Evolutionary conservation across 2,329 filamentous ascomycete species (phyloP), one percentile per base, ranked within the genome.

Genomic region (Trichophyton rubrum): DNA sequence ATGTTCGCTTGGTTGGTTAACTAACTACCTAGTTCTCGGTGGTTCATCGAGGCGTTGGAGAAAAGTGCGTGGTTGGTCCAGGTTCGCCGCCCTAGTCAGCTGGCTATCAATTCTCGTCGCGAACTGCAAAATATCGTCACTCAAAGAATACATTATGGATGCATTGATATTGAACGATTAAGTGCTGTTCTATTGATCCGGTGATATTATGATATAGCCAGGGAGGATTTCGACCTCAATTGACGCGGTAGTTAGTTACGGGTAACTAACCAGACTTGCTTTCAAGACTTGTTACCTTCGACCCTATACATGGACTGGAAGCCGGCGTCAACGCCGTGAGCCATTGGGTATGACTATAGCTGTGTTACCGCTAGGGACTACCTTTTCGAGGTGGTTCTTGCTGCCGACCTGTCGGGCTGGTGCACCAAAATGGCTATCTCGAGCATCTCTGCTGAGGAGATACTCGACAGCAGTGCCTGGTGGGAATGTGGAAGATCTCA

Each of bases 401-500:
- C 51, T 51, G 38, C 11, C 59, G 5, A 47, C 33, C 20, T 13
- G 47, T 24, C 49, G n/a, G 53, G 17, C 8, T 30, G 38, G 27
- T 20, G 30, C 17, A 11, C 38, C 30, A 8, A 59, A 20, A 59
- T 33, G 38, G 38, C 17, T 8, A 40, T n/a, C 17, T 53, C 38
- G 38, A 43, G 17, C 47, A 38, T 17, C 22, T 35, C 2, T 67
- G 43, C 24, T 43, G 27, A 60, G 66, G 58, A 63, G 56, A 6
- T 73, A 74, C 43, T 73, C 72, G 4, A 70, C 68, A 1, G 63
- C 66, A 13, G 20, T 64, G 2, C 59, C 64, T 2, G 64, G 59
- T 62, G 63, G 62, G 30, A 65, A 60, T 33, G 66, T 68, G 27
- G 58, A 30, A 33, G 65, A 70, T 63, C 76, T 85, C 17, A 79